Conservation (phyloP, 2,329 filamentous ascomycete species). For the Cladosporium sp. region DNA sequence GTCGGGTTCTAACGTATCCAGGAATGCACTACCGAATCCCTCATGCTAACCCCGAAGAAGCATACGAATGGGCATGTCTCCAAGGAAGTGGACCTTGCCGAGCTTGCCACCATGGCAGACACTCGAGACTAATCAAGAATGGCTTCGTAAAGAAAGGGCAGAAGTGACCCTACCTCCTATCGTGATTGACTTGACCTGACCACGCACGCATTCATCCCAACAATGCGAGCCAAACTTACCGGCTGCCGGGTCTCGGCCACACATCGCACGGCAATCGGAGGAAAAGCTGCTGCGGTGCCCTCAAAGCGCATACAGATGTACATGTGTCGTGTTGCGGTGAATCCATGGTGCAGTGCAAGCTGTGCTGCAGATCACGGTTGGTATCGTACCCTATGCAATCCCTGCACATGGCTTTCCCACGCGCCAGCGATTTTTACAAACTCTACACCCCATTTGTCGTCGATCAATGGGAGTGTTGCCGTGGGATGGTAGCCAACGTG, state of each 20-base stretch:
- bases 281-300: background rate
- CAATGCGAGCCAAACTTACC: background rate
- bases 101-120: no score
- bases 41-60: no score
- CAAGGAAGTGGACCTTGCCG: no score
- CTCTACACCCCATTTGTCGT: background rate
- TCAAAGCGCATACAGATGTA: background rate
- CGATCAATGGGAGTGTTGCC: background rate
- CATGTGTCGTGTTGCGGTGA: background rate
- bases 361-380: constrained; percentile 1
- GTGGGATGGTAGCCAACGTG: background rate
- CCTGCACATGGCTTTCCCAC: constrained; percentile 1
- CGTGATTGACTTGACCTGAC: no score
- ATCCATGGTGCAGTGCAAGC: background rate
- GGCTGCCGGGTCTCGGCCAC: background rate
- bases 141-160: no score
- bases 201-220: background rate
- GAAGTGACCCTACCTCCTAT: no score
- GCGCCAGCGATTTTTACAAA: background rate
- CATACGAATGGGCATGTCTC: no score
- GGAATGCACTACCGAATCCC: no score
- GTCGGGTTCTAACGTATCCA: no score
- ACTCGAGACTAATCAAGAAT: no score
- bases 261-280: constrained; percentile 3
- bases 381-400: background rate